phyloP scores from a whole-genome alignment of 2,329 filamentous ascomycete species.

The Chrysoporthe austroafricana region DNA sequence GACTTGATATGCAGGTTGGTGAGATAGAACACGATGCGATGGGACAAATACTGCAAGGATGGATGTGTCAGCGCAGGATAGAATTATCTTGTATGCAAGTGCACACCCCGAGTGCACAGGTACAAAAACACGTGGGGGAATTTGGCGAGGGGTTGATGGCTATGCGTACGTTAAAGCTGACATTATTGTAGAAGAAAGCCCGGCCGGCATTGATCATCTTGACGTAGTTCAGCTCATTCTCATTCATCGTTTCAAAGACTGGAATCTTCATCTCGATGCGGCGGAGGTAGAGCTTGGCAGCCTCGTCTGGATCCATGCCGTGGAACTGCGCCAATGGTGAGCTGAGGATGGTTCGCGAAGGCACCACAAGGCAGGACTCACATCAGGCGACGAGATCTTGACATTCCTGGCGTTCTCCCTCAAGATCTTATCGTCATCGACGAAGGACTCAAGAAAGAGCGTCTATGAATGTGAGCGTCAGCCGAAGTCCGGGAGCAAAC shows the following conservation, averaged over 20 bases:
- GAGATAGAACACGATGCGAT: slow-evolving; percentile 97
- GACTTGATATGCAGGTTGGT: slow-evolving; percentile 97
- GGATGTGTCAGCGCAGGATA: neutral
- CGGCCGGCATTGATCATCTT: slow-evolving; percentile 99
- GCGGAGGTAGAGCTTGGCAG: slow-evolving; percentile 86
- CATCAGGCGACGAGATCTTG: slow-evolving; percentile 96
- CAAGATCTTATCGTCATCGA: slow-evolving; percentile 90
- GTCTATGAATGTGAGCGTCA: slow-evolving; percentile 59
- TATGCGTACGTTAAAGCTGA: slow-evolving; percentile 71
- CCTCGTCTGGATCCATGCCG: slow-evolving; percentile 89
- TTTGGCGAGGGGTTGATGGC: neutral
- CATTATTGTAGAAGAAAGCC: slow-evolving; percentile 93
- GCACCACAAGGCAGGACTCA: slow-evolving; percentile 47
- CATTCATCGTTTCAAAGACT: slow-evolving; percentile 95
- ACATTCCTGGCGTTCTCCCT: slow-evolving; percentile 96
- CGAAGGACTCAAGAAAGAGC: slow-evolving; percentile 94
- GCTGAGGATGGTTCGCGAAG: neutral
- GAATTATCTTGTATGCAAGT: neutral
- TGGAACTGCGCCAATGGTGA: slow-evolving; percentile 64
- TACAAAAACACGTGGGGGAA: neutral
- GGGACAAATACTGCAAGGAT: slow-evolving; percentile 71
- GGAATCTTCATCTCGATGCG: slow-evolving; percentile 93
- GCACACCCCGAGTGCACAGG: neutral
- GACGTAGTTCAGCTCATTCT: slow-evolving; percentile 92
- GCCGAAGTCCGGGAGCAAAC: neutral